phyloP scores from a whole-genome alignment of 805 yeast genomes.

The Monosporozyma aerobia region DNA sequence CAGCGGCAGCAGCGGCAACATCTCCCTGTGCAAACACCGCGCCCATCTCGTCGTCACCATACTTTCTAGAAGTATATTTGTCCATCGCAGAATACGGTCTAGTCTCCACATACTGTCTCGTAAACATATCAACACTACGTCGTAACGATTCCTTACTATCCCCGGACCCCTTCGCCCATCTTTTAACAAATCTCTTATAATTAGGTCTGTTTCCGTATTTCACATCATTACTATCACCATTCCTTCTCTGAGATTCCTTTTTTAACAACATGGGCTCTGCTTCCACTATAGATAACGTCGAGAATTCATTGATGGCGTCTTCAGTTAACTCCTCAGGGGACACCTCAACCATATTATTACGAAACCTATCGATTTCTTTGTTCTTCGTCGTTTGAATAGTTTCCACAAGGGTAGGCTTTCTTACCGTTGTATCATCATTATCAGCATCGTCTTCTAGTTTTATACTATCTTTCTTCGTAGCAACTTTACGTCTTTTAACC shows the following conservation, averaged over 20 bases:
- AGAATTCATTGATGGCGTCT: slow-evolving; percentile 25
- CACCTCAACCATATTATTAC: slow-evolving; percentile 20
- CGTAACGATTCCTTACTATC: slow-evolving; percentile 6
- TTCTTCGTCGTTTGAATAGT: slow-evolving; percentile 28
- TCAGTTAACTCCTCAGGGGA: slow-evolving; percentile 22
- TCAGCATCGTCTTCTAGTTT: not conserved
- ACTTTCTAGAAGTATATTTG: not conserved
- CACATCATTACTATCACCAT: slow-evolving; percentile 1
- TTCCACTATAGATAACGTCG: slow-evolving; percentile 32
- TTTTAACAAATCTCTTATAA: slow-evolving; percentile 34
- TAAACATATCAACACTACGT: slow-evolving; percentile 20
- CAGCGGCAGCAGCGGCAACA: not conserved
- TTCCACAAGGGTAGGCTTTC: slow-evolving; percentile 17
- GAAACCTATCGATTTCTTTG: slow-evolving; percentile 22
- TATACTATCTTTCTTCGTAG: not conserved
- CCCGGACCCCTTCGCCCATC: slow-evolving; percentile 13
- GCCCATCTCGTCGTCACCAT: not conserved
- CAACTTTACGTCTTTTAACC: not conserved
- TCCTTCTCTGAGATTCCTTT: not conserved
- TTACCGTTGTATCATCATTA: not conserved
- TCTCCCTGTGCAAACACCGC: not conserved
- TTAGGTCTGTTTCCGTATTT: slow-evolving; percentile 31
- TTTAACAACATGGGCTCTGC: slow-evolving; percentile 16
- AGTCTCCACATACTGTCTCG: slow-evolving; percentile 29
- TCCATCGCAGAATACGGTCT: slow-evolving; percentile 12